phyloP scores from a whole-genome alignment of 306 rosid species.

The Trifolium dubium region DNA sequence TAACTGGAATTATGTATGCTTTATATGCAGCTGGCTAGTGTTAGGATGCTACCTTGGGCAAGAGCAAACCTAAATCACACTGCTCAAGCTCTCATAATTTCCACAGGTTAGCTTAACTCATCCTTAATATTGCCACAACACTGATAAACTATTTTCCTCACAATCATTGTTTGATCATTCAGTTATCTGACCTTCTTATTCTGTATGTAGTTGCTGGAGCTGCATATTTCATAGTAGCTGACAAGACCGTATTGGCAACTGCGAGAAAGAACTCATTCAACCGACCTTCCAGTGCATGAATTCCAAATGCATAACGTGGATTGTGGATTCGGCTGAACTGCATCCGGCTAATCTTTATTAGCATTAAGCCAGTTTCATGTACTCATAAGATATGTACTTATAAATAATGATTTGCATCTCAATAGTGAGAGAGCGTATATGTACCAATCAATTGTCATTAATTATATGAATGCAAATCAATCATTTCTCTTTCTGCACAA shows the following conservation, averaged over 20 bases:
- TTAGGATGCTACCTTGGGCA: constrained; percentile 98
- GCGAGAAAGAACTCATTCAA: constrained; percentile 94
- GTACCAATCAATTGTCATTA: constrained; percentile 26
- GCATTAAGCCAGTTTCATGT: constrained; percentile 12
- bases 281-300: constrained; percentile 49
- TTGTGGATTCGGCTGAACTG: constrained; percentile 18
- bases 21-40: constrained; percentile 82
- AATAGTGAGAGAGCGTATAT: constrained; percentile 29
- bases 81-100: constrained; percentile 97
- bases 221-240: constrained; percentile 98
- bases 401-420: constrained; percentile 42
- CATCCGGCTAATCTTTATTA: neutral
- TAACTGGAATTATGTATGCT: constrained; percentile 7
- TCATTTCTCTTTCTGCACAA: constrained; percentile 29
- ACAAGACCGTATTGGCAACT: constrained; percentile 91
- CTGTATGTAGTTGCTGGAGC: constrained; percentile 87
- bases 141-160: neutral
- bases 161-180: constrained; percentile 13
- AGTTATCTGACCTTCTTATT: constrained; percentile 23
- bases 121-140: neutral
- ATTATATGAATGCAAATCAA: constrained; percentile 41
- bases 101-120: constrained; percentile 64
- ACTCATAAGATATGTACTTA: constrained; percentile 33
- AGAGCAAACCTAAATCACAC: constrained; percentile 85
- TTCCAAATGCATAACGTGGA: constrained; percentile 12